Base-by-base conservation (phyloP, 176 grass and related monocot species). In the Cenchrus fungigraminus region DNA sequence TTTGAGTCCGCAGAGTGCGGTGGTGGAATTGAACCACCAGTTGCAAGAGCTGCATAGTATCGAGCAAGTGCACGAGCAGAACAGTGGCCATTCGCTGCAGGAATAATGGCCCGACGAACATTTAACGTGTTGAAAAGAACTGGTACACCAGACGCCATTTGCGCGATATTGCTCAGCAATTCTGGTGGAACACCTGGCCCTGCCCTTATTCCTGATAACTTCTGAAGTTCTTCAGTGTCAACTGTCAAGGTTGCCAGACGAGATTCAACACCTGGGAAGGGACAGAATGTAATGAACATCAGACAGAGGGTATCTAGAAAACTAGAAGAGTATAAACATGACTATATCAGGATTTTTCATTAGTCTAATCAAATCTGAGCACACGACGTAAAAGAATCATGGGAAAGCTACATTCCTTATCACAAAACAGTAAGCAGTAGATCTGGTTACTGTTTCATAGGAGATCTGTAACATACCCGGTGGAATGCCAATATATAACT, bases 401-500 rank as follows among this genome's bases (percentile, higher is more conserved):
- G 68, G 22, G 43, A 2, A 71, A 46, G 46, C 6, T 47, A 8
- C 42, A 13, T 71, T 71, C 47, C 19, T 71, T 47, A 71, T 47
- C 68, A 71, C 20, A 46, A 49, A 47, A 71, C 50, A 28, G 50
- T 72, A 72, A 50, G 45, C 5, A 25, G 22, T n/a, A 28, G 20
- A 72, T 3, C 46, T 28, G 22, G 44, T 73, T 12, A 22, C 6
- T 31, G 1, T 63, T 44, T 76, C 45, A 51, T 71, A 47, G 25
- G 32, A 42, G 8, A 29, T 73, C 50, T 15, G 61, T 52, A 65
- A 16, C 58, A 80, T 94, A 93, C 97, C 97, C 60, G 97, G 88
- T 83, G 97, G 97, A 92, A 98, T 98, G 55, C 97, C 97, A 40
- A 98, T 79, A 68, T 98, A 98, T 78, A 98, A 45, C 84, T 98